Conservation (phyloP, 345 rosid genomes). For the Alliaria petiolata region DNA sequence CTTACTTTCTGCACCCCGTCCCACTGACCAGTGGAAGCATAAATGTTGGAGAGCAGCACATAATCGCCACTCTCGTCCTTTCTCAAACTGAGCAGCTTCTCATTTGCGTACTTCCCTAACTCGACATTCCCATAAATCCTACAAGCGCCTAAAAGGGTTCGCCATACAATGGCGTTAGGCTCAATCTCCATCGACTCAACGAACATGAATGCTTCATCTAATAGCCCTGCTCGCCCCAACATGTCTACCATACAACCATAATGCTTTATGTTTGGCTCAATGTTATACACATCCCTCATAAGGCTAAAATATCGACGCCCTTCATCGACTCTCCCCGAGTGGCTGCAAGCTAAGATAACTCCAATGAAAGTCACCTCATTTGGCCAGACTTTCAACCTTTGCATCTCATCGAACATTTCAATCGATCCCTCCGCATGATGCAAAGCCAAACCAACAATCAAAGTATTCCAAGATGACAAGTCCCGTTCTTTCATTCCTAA, state of each 20-base stretch:
- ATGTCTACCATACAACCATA: slow-evolving; percentile 74
- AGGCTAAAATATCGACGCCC: slow-evolving; percentile 54
- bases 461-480: slow-evolving; percentile 63
- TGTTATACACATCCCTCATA: slow-evolving; percentile 43
- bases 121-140: slow-evolving; percentile 52
- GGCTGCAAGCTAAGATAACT: slow-evolving; percentile 64
- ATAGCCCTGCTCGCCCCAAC: slow-evolving; percentile 59
- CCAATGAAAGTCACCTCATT: slow-evolving; percentile 64
- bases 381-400: slow-evolving; percentile 44
- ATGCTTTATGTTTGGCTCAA: slow-evolving; percentile 62
- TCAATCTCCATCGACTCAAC: slow-evolving; percentile 52
- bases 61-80: slow-evolving; percentile 58
- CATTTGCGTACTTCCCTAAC: slow-evolving; percentile 53
- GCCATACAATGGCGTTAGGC: slow-evolving; percentile 59
- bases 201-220: slow-evolving; percentile 55
- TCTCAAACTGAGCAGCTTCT: slow-evolving; percentile 44
- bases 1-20: slow-evolving; percentile 53
- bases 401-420: slow-evolving; percentile 51
- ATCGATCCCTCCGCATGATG: slow-evolving; percentile 53
- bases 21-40: slow-evolving; percentile 69
- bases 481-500: slow-evolving; percentile 48
- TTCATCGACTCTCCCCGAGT: slow-evolving; percentile 55
- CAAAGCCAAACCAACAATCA: slow-evolving; percentile 61
- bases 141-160: slow-evolving; percentile 71
- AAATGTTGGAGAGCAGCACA: slow-evolving; percentile 62